These are phyloP conservation scores for Neurospora hispaniola DNA, from an alignment of 495 filamentous ascomycete genomes.

Conservation along the genomic window DNA sequence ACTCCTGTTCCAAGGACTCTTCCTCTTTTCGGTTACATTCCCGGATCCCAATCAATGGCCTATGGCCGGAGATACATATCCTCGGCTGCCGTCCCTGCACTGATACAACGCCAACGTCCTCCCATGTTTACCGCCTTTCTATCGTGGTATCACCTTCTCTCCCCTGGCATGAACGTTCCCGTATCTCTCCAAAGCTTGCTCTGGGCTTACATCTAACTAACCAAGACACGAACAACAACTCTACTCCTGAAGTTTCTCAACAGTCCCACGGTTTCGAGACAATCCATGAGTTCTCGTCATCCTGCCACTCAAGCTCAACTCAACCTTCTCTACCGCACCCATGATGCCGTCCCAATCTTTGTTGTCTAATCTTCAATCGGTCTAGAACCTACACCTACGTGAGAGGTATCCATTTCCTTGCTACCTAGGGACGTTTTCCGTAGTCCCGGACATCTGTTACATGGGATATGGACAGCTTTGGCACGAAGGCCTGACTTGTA, in stretches of 20 bases:
- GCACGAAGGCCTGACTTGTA: too few species aligned
- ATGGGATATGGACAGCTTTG: too few species aligned
- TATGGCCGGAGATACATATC: neutral
- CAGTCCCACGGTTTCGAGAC: neutral
- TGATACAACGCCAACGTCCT: neutral
- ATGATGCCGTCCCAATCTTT: neutral
- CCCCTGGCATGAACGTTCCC: neutral
- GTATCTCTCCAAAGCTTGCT: too few species aligned
- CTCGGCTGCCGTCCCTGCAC: neutral
- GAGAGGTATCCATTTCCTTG: neutral
- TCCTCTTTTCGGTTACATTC: neutral
- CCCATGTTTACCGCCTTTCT: neutral
- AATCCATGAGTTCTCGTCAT: neutral
- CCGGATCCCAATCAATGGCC: neutral
- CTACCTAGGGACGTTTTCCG: neutral
- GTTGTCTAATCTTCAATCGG: neutral
- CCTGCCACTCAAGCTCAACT: neutral
- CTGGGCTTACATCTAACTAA: too few species aligned
- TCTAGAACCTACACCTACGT: neutral
- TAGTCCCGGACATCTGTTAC: neutral
- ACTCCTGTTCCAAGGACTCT: neutral
- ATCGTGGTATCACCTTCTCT: neutral
- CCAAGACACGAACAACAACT: too few species aligned
- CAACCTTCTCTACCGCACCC: neutral
- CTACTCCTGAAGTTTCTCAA: neutral